Evolutionary conservation across 2,329 filamentous ascomycete species (phyloP).

Genomic region (Fusarium pseudograminearum): DNA sequence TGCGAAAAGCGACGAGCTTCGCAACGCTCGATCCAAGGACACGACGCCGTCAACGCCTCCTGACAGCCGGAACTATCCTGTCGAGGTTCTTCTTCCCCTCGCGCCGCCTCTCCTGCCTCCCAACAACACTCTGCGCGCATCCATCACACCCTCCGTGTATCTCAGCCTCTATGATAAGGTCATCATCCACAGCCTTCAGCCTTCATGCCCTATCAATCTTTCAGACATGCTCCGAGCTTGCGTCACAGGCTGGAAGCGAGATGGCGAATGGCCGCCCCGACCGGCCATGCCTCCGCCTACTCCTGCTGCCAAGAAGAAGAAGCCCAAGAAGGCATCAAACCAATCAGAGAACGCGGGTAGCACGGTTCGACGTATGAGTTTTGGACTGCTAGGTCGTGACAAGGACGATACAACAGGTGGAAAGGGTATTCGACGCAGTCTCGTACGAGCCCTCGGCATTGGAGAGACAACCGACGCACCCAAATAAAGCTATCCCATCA

Average conservation of each 20-base stretch:
- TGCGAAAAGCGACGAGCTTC: conserved; percentile 54
- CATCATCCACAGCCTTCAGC: conserved; percentile 81
- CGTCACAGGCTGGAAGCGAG: conserved; percentile 91
- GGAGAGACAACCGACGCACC: conserved; percentile 46
- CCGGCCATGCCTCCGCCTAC: conserved; percentile 58
- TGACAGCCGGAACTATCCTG: conserved; percentile 56
- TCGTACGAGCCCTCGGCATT: conserved; percentile 61
- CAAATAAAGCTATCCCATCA: conserved; percentile 20
- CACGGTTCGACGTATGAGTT: conserved; percentile 59
- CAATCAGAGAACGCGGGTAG: conserved; percentile 46
- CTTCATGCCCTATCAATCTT: conserved; percentile 89
- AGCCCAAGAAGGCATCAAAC: conserved; percentile 45
- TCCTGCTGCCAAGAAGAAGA: conserved; percentile 57
- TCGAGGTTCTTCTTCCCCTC: conserved; percentile 76
- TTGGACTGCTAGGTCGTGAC: conserved; percentile 60
- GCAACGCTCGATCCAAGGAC: conserved; percentile 51
- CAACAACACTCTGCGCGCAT: conserved; percentile 80
- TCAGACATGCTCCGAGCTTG: conserved; percentile 82
- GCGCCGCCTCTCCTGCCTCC: conserved; percentile 78
- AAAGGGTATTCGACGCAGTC: conserved; percentile 59
- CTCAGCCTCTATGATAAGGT: conserved; percentile 90
- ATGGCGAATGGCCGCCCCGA: conserved; percentile 87
- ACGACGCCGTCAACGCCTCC: conserved; percentile 48
- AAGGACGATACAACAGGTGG: conserved; percentile 52
- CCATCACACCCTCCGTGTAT: conserved; percentile 80